phyloP scores from a whole-genome alignment of 208 protist species.

The Phytomonas francai region DNA sequence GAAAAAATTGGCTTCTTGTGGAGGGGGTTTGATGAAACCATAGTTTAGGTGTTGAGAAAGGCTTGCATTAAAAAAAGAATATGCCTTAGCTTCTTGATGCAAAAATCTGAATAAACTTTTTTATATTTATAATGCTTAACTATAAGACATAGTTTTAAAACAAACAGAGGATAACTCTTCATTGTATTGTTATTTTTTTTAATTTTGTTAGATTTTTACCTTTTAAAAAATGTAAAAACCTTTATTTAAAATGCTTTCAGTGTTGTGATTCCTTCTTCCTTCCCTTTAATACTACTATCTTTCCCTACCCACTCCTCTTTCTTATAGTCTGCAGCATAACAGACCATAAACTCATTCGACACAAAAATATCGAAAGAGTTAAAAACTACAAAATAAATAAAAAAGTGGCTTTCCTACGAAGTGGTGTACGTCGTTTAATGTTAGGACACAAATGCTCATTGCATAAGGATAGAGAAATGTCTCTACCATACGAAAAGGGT shows the following conservation, averaged over 20 bases:
- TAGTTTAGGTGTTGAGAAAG: too few species aligned
- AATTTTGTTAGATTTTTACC: too few species aligned
- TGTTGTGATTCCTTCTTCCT: neutral
- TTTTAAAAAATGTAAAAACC: too few species aligned
- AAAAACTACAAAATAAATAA: neutral
- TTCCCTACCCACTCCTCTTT: neutral
- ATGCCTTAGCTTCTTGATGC: neutral
- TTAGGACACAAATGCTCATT: neutral
- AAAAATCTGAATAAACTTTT: neutral
- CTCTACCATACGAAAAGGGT: neutral
- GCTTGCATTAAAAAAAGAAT: neutral
- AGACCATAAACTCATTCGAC: neutral
- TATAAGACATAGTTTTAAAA: neutral
- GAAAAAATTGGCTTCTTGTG: neutral
- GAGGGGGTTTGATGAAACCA: neutral
- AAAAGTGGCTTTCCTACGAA: neutral
- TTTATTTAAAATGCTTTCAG: too few species aligned
- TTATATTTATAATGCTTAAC: slow-evolving; percentile 3
- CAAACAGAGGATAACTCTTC: neutral
- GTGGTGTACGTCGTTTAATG: neutral
- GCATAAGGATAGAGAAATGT: neutral
- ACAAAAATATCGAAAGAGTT: neutral
- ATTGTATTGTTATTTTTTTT: neutral
- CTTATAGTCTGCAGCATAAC: neutral
- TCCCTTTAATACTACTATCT: neutral